phyloP scores from a whole-genome alignment of 768 basidiomycete species.

The Podaxis sp. region DNA sequence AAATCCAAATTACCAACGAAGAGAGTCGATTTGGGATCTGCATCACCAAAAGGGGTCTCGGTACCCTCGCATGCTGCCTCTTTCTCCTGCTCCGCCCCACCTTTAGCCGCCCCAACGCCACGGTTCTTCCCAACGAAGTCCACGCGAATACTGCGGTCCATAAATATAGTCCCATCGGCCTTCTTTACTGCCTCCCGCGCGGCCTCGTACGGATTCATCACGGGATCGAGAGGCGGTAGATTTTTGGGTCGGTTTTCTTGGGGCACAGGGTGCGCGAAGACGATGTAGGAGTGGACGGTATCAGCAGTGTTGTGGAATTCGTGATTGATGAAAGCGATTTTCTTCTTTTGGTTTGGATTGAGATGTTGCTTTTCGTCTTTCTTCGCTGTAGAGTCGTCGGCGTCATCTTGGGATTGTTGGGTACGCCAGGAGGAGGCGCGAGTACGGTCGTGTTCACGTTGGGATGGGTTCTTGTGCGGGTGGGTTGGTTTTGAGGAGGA shows the following conservation, averaged over 20 bases:
- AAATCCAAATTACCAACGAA: conserved; percentile 96
- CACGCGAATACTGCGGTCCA: conserved; percentile 77
- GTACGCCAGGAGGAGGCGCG: conserved; percentile 62
- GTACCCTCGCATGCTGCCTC: conserved; percentile 16
- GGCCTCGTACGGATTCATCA: conserved; percentile 71
- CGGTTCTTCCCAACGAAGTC: conserved; percentile 53
- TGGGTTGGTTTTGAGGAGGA: conserved; percentile 30
- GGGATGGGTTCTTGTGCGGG: conserved; percentile 22
- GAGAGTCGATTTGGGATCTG: conserved; percentile 78
- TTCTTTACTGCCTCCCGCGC: conserved; percentile 55
- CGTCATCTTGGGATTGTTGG: conserved; percentile 35
- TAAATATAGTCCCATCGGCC: conserved; percentile 71
- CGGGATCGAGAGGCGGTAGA: conserved; percentile 47
- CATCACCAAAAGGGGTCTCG: conserved; percentile 25
- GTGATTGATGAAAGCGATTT: conserved; percentile 90
- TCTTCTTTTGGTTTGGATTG: conserved; percentile 85
- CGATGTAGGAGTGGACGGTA: conserved; percentile 84
- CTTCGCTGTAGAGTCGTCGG: conserved; percentile 37
- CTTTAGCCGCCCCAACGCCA: conserved; percentile 8
- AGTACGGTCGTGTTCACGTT: conserved; percentile 54
- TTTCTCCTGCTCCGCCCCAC: conserved; percentile 19
- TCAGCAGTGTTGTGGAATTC: conserved; percentile 82
- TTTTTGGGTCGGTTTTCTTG: conserved; percentile 41
- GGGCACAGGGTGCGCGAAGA: conserved; percentile 74
- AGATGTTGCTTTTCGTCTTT: conserved; percentile 66